A percentile compares a stretch with the other conserved stretches of the same genome.
phyloP scores from a whole-genome alignment of 164 flowering plant species.

The Vitis cinerea region DNA sequence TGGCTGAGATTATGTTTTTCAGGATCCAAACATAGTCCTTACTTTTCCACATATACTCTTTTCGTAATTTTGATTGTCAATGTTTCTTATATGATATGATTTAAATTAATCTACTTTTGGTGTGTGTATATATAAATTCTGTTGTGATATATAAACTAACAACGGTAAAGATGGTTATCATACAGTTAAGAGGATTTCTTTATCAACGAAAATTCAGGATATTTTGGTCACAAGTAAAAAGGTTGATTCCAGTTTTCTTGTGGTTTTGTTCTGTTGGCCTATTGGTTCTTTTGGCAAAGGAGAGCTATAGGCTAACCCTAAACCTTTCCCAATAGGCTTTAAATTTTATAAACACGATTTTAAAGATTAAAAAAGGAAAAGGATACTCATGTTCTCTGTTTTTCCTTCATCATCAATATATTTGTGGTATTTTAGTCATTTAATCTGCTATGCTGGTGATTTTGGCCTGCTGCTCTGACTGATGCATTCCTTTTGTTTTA shows the following conservation, averaged over 20 bases:
- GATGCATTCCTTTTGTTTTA: not conserved
- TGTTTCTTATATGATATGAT: not conserved
- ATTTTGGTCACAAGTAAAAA: conserved; percentile 29
- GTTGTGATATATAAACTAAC: not conserved
- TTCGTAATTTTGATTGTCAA: not conserved
- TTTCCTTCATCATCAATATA: not conserved
- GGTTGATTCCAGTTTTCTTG: conserved; percentile 22
- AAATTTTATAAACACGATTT: conserved; percentile 4
- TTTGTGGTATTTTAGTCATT: not conserved
- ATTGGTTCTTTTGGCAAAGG: conserved; percentile 24
- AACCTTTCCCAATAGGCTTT: conserved; percentile 15
- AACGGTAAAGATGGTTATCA: conserved; percentile 1
- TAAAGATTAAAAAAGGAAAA: not conserved
- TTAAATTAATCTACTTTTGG: not conserved
- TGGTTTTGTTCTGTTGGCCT: conserved; percentile 7
- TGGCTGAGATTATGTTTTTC: not conserved
- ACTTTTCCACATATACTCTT: conserved; percentile 3
- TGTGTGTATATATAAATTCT: not conserved
- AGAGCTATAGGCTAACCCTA: conserved; percentile 14
- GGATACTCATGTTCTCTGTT: not conserved
- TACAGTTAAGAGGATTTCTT: not conserved
- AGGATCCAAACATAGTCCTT: not conserved
- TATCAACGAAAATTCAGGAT: conserved; percentile 14
- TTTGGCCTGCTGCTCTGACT: not conserved
- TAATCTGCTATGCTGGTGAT: not conserved